Evolutionary conservation across 345 rosid species (phyloP).

Genomic region (Hevea brasiliensis): DNA sequence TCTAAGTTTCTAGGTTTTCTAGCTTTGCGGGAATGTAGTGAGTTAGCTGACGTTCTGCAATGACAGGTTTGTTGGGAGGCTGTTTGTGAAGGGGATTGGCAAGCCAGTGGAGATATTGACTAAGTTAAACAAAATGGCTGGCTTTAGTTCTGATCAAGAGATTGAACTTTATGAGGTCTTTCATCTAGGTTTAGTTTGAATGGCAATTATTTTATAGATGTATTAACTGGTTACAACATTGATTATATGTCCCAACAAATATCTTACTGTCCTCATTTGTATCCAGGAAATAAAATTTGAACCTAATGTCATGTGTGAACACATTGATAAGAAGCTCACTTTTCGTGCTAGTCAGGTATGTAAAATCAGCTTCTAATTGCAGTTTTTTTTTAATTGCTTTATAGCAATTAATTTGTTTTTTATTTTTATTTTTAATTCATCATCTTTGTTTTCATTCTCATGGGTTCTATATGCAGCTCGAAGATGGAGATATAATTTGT

Average conservation of each 20-base stretch:
- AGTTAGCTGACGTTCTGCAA: constrained; percentile 15
- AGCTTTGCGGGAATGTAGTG: neutral
- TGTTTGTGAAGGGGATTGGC: constrained; percentile 70
- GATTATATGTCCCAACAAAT: neutral
- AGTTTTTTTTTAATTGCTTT: neutral
- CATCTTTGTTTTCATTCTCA: neutral
- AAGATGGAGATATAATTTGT: constrained; percentile 97
- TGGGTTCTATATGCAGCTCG: constrained; percentile 47
- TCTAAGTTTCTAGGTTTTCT: neutral
- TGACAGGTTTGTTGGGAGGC: constrained; percentile 79
- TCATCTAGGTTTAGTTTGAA: constrained; percentile 7
- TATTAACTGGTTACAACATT: neutral
- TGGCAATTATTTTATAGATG: neutral
- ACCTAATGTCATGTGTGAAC: constrained; percentile 93
- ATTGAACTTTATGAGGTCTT: constrained; percentile 87
- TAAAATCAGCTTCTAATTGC: constrained; percentile 5
- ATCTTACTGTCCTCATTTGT: constrained; percentile 9
- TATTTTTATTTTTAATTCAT: neutral
- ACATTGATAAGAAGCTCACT: constrained; percentile 63
- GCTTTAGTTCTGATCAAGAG: constrained; percentile 81
- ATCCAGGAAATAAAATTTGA: constrained; percentile 91
- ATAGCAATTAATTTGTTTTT: neutral
- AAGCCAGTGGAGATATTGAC: constrained; percentile 75
- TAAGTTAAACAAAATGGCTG: constrained; percentile 84
- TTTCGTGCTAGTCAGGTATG: constrained; percentile 74